Conservation (phyloP, 2,329 filamentous ascomycete species). For the Cladobotryum protrusum region DNA sequence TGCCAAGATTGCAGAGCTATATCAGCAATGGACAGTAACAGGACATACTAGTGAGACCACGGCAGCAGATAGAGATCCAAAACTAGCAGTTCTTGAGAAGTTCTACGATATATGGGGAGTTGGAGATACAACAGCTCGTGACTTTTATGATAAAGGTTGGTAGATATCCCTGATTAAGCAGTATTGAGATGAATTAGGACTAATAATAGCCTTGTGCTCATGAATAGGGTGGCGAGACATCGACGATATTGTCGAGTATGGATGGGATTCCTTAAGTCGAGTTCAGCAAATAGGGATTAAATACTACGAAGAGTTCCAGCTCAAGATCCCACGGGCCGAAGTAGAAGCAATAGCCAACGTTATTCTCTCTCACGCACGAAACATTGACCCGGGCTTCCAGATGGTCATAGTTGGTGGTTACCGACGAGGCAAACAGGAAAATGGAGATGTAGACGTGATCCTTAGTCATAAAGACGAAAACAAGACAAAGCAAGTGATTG, state of each 20-base stretch:
- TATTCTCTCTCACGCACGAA: slow-evolving; percentile 61
- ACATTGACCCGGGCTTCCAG: slow-evolving; percentile 49
- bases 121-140: slow-evolving; percentile 69
- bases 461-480: slow-evolving; percentile 69
- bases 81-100: slow-evolving; percentile 55
- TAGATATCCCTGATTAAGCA: neutral
- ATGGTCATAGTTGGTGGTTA: slow-evolving; percentile 72
- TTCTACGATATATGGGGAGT: slow-evolving; percentile 95
- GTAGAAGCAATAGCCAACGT: slow-evolving; percentile 61
- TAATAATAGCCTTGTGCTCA: too few species aligned
- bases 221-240: slow-evolving; percentile 65
- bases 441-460: slow-evolving; percentile 81
- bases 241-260: slow-evolving; percentile 78
- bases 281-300: slow-evolving; percentile 93
- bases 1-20: slow-evolving; percentile 70
- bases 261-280: slow-evolving; percentile 67
- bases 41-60: slow-evolving; percentile 58
- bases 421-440: slow-evolving; percentile 65
- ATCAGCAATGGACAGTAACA: slow-evolving; percentile 62
- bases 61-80: slow-evolving; percentile 57
- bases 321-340: slow-evolving; percentile 65
- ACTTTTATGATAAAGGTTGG: slow-evolving; percentile 64
- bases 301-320: slow-evolving; percentile 79
- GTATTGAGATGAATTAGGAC: neutral
- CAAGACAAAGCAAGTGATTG: slow-evolving; percentile 64